Evolutionary conservation across 2,329 filamentous ascomycete species (phyloP).

Genomic region (Botrytis paeoniae): DNA sequence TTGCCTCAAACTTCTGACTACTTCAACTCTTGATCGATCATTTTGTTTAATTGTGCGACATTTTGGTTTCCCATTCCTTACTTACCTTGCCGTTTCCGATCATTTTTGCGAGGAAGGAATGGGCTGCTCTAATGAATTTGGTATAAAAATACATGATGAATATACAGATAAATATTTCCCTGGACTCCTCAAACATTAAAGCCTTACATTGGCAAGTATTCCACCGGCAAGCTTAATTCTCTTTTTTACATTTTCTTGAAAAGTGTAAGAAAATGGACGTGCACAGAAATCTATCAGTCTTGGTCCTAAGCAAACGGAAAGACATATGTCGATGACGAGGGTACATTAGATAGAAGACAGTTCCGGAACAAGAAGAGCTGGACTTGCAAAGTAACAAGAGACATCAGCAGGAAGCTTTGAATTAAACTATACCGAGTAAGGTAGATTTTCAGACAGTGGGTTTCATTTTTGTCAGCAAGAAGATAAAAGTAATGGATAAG

Average conservation of each 20-base stretch:
- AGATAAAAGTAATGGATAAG: neutral
- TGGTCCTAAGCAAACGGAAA: neutral
- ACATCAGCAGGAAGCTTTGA: neutral
- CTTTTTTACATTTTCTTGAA: neutral
- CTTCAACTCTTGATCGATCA: too few species aligned
- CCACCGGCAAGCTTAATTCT: neutral
- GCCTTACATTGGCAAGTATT: neutral
- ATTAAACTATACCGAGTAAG: neutral
- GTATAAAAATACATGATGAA: constrained; percentile 13
- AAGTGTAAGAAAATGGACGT: neutral
- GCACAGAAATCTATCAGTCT: neutral
- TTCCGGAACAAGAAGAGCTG: neutral
- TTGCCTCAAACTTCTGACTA: too few species aligned
- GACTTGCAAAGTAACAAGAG: neutral
- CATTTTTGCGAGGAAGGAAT: neutral
- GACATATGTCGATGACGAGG: neutral
- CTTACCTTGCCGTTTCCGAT: neutral
- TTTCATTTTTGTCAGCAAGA: too few species aligned
- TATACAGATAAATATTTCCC: constrained; percentile 25
- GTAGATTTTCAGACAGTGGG: too few species aligned
- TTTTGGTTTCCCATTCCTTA: neutral
- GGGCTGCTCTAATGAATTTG: neutral
- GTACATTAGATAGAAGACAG: neutral
- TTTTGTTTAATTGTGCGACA: too few species aligned
- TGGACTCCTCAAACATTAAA: constrained; percentile 23